Conservation (phyloP, 345 rosid species). For the Chamaenerion angustifolium region DNA sequence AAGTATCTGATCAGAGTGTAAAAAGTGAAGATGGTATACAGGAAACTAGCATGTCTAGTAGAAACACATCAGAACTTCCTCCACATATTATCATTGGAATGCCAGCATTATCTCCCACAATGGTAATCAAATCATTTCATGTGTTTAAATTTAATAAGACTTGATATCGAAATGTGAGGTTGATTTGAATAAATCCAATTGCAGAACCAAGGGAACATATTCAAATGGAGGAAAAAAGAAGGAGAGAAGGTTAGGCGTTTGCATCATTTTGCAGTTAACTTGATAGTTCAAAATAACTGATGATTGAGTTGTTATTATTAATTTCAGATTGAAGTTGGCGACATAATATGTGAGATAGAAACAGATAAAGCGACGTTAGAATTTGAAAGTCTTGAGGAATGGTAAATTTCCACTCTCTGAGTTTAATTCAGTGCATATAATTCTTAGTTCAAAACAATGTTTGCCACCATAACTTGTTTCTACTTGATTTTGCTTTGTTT, state of each 20-base stretch:
- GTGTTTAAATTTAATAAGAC: conserved; percentile 5
- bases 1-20: conserved; percentile 23
- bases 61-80: conserved; percentile 47
- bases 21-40: conserved; percentile 20
- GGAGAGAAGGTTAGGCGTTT: conserved; percentile 75
- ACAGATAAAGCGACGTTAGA: conserved; percentile 97
- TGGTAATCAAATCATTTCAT: conserved; percentile 35
- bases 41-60: conserved; percentile 28
- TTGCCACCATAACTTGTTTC: neutral
- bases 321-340: conserved; percentile 92
- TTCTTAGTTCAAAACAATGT: neutral
- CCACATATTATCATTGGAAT: conserved; percentile 72
- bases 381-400: conserved; percentile 92
- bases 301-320: conserved; percentile 9
- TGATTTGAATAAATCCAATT: conserved; percentile 15
- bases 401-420: conserved; percentile 30
- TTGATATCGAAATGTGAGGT: too few relatives aligned
- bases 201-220: conserved; percentile 84
- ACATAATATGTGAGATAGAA: conserved; percentile 93
- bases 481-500: neutral
- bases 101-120: conserved; percentile 99
- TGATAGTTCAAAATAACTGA: conserved; percentile 1
- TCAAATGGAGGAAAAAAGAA: conserved; percentile 84
- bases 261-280: conserved; percentile 5
- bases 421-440: neutral